A percentile compares a stretch with the other conserved stretches of the same genome.
Conservation (phyloP, 1,139 yeast species). For the Yamadazyma diddensiae region DNA sequence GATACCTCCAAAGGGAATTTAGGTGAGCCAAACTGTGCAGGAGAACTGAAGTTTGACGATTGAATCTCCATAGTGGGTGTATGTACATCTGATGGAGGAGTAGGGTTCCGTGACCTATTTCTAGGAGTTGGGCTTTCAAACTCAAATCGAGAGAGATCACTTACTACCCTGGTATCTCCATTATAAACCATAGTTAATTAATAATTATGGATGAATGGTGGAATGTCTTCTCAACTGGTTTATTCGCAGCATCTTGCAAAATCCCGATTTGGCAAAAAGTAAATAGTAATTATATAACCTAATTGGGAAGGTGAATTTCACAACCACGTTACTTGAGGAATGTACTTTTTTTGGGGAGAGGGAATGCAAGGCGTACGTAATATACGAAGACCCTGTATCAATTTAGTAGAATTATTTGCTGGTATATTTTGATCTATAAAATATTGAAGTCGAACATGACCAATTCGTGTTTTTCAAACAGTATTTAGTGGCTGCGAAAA, state of each 20-base stretch:
- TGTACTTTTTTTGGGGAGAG: no score
- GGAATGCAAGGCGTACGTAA: no score
- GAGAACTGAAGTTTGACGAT: neutral
- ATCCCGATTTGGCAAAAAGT: slow-evolving; percentile 10
- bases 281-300: slow-evolving; percentile 7
- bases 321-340: no score
- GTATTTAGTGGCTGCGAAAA: no score
- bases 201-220: neutral
- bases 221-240: neutral
- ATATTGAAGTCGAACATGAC: no score
- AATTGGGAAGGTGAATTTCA: slow-evolving; percentile 1
- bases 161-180: slow-evolving; percentile 24
- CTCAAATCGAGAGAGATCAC: slow-evolving; percentile 32
- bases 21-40: neutral
- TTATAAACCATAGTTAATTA: slow-evolving; percentile 17
- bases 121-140: slow-evolving; percentile 21
- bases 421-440: no score
- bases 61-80: neutral
- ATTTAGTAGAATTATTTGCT: no score
- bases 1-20: neutral
- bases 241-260: slow-evolving; percentile 7
- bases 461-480: no score
- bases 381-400: no score
- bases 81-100: slow-evolving; percentile 21
- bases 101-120: slow-evolving; percentile 26